Evolutionary conservation across 1,284 basidiomycete species (phyloP), one percentile per base, ranked within the genome.

Genomic region (Schizophyllum amplum): DNA sequence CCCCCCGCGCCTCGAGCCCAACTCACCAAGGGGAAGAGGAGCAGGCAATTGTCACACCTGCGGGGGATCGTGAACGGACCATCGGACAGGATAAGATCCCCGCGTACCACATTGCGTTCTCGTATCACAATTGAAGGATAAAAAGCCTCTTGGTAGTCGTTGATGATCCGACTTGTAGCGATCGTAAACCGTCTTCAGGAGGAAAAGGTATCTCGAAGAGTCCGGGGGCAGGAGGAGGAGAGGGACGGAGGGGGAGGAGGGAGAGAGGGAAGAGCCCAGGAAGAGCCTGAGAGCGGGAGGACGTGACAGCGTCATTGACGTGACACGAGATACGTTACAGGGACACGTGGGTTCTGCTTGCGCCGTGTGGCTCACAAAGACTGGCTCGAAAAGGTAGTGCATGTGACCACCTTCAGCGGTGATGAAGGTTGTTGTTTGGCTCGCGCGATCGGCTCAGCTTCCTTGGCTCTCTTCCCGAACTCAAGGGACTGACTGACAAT

Each of bases 31-130:
- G 84, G 84, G 55, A 87, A 73, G 58, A 87, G 70, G 58, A 87
- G 78, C 60, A 84, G 74, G 71, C 84, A 87, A 70, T 86, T 85
- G 73, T 86, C 84, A 75, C 84, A 87, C 84, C 84, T 86, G 61
- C 26, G 59, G 25, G 54, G 52, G 53, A 60, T n/a, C 60, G 57
- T 58, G 57, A 26, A 59, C 57, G 64, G 60, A 67, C 66, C 68
- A 62, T 64, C 65, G 62, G 59, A 47, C 48, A 51, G 54, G 27
- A 33, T 5, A 60, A 55, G 54, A 60, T 47, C 33, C 50, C 53
- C 27, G 62, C 69, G 55, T 59, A 70, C 70, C 71, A 72, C 71
- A 72, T 72, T 54, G 61, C 63, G 27, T 51, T 9, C 48, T 55
- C 27, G 48, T 4, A 4, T 24, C 21, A 17, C 42, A 33, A 13